Base-by-base conservation (phyloP, 441 rosid genomes). In the Pelargonium cotyledonis region DNA sequence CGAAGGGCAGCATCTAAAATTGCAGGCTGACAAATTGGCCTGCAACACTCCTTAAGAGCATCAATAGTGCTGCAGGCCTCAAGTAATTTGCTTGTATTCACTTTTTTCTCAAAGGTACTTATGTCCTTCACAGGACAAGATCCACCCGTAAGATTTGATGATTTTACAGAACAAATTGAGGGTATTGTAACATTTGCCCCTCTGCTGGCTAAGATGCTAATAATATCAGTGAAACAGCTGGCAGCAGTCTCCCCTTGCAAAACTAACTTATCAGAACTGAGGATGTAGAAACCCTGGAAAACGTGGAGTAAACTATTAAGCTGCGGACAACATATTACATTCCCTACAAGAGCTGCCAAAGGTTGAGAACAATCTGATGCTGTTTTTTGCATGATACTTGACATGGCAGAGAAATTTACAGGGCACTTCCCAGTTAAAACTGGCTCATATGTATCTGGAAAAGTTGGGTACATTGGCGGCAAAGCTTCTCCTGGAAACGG, bases 191-290 rank as follows among this genome's bases (percentile, higher is more conserved):
- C 78, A 68, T 91, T 88, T 73, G 98, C 98, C 84, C 98, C 90
- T 78, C 79, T 86, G 84, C 98, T 88, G 73, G 82, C 84, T 72
- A 94, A 79, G 76, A 89, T 87, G 53, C 92, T 87, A 82, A 94
- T 77, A 88, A 94, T 83, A 87, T 94, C 98, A 68, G 95, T 87
- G 89, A 94, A 94, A 87, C 98, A 94, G 87, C 89, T 95, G 80
- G 75, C 70, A 80, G 97, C 97, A 81, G 85, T 78, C 6, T 86
- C 78, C 63, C 75, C 83, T 65, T 78, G 83, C 75, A 94, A 74
- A 76, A 86, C 96, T 88, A 94, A 73, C 78, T 80, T 82, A 79
- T 88, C 89, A 38, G 96, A 84, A 73, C 80, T 75, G 75, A 70
- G 68, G 66, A 80, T 72, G 75, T 83, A 83, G 75, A 80, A 80